A percentile compares a stretch with the other conserved stretches of the same genome.
Conservation (phyloP, 495 filamentous ascomycete species). For the Lophiotrema nucula region DNA sequence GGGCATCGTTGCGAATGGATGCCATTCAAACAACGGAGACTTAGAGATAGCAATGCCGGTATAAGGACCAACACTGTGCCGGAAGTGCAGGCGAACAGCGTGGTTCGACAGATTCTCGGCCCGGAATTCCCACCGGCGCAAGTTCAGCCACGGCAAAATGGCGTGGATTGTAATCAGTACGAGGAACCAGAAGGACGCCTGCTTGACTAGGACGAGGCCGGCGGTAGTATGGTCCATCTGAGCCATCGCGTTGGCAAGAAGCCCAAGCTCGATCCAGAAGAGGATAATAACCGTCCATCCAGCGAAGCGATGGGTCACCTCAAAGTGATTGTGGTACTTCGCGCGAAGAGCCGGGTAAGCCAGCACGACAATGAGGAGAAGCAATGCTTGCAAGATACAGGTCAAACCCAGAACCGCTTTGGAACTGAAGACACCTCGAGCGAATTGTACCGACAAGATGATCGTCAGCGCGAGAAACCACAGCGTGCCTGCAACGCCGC, state of each 20-base stretch:
- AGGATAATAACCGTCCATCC: conserved; percentile 61
- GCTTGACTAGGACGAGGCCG: conserved; percentile 48
- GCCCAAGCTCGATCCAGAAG: conserved; percentile 56
- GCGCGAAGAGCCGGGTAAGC: conserved; percentile 53
- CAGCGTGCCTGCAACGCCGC: conserved; percentile 29
- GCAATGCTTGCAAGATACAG: conserved; percentile 23
- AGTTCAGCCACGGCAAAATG: conserved; percentile 66
- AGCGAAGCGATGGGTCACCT: conserved; percentile 64
- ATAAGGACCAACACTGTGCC: conserved; percentile 52
- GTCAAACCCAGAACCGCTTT: background rate
- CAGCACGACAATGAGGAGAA: conserved; percentile 41
- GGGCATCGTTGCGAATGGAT: conserved; percentile 77
- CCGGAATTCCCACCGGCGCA: conserved; percentile 59
- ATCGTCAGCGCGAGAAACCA: conserved; percentile 36
- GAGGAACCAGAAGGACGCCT: conserved; percentile 70
- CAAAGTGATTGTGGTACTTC: conserved; percentile 62
- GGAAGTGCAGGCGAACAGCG: conserved; percentile 70
- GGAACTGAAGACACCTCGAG: background rate
- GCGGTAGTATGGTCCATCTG: conserved; percentile 35
- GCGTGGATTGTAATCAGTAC: conserved; percentile 58
- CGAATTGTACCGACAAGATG: conserved; percentile 8
- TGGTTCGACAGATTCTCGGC: conserved; percentile 67
- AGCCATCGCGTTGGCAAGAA: conserved; percentile 40
- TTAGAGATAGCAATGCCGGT: conserved; percentile 48
- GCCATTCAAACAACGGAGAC: conserved; percentile 70